Percentiles rank a stretch among this genome's conserved stretches.
phyloP scores from a whole-genome alignment of 140 eudicot genomes.

The Ambrosia hybrid region DNA sequence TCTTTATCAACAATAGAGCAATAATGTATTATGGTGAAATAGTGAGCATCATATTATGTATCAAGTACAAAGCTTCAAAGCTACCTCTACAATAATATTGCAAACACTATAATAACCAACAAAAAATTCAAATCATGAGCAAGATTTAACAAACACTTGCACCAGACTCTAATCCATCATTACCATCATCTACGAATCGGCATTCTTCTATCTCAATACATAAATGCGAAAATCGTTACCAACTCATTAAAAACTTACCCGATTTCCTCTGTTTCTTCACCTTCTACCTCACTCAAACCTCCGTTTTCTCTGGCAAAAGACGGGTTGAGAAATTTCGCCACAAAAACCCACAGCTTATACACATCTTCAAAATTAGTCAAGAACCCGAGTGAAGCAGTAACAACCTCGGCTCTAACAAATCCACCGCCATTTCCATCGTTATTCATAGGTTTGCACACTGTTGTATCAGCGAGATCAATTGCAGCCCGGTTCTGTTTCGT shows the following conservation, averaged over 20 bases:
- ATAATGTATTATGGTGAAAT: neutral
- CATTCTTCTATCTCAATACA: slow-evolving; percentile 22
- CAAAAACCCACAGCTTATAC: slow-evolving; percentile 67
- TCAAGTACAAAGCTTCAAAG: slow-evolving; percentile 23
- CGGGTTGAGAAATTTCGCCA: slow-evolving; percentile 62
- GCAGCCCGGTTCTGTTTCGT: slow-evolving; percentile 36
- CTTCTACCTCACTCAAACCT: slow-evolving; percentile 31
- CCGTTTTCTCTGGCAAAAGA: slow-evolving; percentile 39
- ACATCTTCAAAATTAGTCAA: slow-evolving; percentile 65
- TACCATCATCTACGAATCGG: slow-evolving; percentile 17
- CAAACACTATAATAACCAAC: slow-evolving; percentile 16
- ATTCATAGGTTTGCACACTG: slow-evolving; percentile 47
- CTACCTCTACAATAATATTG: slow-evolving; percentile 31
- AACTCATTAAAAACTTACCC: slow-evolving; percentile 27
- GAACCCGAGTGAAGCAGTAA: slow-evolving; percentile 68
- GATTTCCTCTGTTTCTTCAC: slow-evolving; percentile 25
- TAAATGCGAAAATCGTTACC: slow-evolving; percentile 28
- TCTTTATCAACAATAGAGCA: no score
- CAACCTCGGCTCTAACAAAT: slow-evolving; percentile 56
- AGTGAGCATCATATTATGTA: slow-evolving; percentile 24
- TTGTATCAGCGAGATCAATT: slow-evolving; percentile 41
- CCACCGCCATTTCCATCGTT: slow-evolving; percentile 41
- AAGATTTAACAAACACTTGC: slow-evolving; percentile 34
- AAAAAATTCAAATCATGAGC: slow-evolving; percentile 33
- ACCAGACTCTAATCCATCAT: slow-evolving; percentile 27